A percentile compares a stretch with the other conserved stretches of the same genome.
These are phyloP conservation scores for Cutaneotrichosporon cutaneum DNA, from an alignment of 1,284 basidiomycete genomes.

Conservation along the genomic window DNA sequence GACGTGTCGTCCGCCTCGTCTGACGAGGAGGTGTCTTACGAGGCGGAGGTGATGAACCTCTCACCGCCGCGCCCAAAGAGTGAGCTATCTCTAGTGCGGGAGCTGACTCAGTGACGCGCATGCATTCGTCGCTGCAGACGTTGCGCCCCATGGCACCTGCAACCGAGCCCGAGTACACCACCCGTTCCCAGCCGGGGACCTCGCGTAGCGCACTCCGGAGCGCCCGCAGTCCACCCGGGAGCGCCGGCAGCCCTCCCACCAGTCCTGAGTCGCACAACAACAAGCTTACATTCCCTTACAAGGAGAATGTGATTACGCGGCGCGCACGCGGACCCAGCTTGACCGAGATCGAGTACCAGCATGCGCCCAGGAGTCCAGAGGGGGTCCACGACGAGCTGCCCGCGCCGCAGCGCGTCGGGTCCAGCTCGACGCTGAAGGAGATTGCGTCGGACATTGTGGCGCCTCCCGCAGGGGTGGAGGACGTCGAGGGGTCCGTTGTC, in stretches of 20 bases:
- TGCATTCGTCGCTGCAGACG: slow-evolving; percentile 47
- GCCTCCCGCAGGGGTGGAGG: too few relatives aligned
- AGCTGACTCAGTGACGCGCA: slow-evolving; percentile 26
- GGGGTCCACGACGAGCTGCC: neutral
- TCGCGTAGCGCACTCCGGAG: neutral
- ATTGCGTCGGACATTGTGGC: neutral
- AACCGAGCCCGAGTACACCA: neutral
- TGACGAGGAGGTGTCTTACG: slow-evolving; percentile 18
- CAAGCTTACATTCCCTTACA: slow-evolving; percentile 41
- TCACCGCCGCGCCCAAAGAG: slow-evolving; percentile 26
- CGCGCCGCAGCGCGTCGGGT: neutral
- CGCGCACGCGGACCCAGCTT: slow-evolving; percentile 34
- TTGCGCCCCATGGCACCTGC: slow-evolving; percentile 38
- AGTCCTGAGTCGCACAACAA: neutral
- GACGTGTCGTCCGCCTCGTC: slow-evolving; percentile 23
- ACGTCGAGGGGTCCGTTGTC: neutral
- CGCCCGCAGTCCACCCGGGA: neutral
- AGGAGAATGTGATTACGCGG: slow-evolving; percentile 44
- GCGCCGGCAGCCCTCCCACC: neutral
- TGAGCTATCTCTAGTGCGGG: slow-evolving; percentile 5
- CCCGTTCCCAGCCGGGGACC: neutral
- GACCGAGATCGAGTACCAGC: slow-evolving; percentile 40
- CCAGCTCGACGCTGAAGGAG: neutral
- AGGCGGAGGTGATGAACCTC: slow-evolving; percentile 8
- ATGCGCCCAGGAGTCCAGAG: slow-evolving; percentile 16